Percentiles rank a stretch among this genome's conserved stretches.
These are phyloP conservation scores for Balakata baccata DNA, from an alignment of 345 rosid species.

Conservation along the genomic window DNA sequence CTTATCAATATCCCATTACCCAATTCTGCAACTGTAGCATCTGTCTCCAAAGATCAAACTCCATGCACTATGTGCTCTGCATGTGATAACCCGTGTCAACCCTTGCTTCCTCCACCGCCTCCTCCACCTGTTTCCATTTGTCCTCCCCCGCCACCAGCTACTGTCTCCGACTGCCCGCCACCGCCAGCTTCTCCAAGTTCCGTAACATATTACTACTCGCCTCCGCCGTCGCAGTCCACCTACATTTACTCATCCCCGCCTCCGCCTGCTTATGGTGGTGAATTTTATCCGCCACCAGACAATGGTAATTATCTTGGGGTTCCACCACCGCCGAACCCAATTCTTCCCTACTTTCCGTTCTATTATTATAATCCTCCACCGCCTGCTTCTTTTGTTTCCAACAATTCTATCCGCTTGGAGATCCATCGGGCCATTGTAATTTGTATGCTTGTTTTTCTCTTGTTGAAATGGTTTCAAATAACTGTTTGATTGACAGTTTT, in stretches of 20 bases:
- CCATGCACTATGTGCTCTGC: conserved; percentile 33
- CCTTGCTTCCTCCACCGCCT: conserved; percentile 17
- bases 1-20: not conserved
- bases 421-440: not conserved
- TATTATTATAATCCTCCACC: conserved; percentile 25
- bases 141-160: conserved; percentile 24
- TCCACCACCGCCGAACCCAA: conserved; percentile 31
- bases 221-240: conserved; percentile 8
- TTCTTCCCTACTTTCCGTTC: conserved; percentile 26
- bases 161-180: conserved; percentile 25
- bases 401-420: conserved; percentile 2
- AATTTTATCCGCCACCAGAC: conserved; percentile 8
- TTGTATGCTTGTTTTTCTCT: not conserved
- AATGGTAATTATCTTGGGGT: not conserved
- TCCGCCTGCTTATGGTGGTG: conserved; percentile 13
- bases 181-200: conserved; percentile 16
- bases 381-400: too few species aligned
- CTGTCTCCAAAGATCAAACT: conserved; percentile 21
- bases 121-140: conserved; percentile 19
- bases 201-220: conserved; percentile 8
- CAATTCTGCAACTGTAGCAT: not conserved
- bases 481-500: too few species aligned
- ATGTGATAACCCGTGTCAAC: conserved; percentile 39
- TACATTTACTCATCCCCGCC: conserved; percentile 20
- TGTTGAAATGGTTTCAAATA: too few species aligned